Evolutionary conservation across 2,329 filamentous ascomycete species (phyloP).

Genomic region (Didymella arachidicola): DNA sequence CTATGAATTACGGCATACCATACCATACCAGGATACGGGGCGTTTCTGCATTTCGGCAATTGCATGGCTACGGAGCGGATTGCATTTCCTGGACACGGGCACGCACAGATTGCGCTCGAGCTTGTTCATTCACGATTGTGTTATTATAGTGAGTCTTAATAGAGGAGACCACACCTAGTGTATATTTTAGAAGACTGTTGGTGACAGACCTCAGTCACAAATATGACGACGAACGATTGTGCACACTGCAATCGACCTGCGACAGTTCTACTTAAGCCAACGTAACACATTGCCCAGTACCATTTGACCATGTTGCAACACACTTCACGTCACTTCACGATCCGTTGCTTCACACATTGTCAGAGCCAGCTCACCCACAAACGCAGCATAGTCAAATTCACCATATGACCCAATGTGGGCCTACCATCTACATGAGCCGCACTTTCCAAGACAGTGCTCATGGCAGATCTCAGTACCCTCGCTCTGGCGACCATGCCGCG

Average conservation of each 20-base stretch:
- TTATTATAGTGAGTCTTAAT: constrained; percentile 28
- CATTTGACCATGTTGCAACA: not conserved
- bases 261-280: not conserved
- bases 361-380: constrained; percentile 22
- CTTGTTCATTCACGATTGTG: constrained; percentile 29
- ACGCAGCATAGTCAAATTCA: constrained; percentile 21
- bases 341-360: not conserved
- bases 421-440: not conserved
- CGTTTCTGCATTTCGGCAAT: constrained; percentile 36
- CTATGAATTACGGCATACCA: constrained; percentile 41
- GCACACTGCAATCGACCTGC: constrained; percentile 12
- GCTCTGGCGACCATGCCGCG: not conserved
- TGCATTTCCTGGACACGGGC: constrained; percentile 31
- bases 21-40: constrained; percentile 26
- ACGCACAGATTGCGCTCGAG: constrained; percentile 25
- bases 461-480: not conserved
- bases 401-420: constrained; percentile 13
- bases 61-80: constrained; percentile 46
- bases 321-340: not conserved
- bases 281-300: not conserved
- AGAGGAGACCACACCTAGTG: constrained; percentile 29
- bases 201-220: constrained; percentile 11
- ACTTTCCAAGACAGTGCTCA: not conserved
- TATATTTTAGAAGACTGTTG: constrained; percentile 24
- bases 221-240: constrained; percentile 14